Evolutionary conservation across 2,329 filamentous ascomycete species (phyloP).

Genomic region (Sporothrix sp.): DNA sequence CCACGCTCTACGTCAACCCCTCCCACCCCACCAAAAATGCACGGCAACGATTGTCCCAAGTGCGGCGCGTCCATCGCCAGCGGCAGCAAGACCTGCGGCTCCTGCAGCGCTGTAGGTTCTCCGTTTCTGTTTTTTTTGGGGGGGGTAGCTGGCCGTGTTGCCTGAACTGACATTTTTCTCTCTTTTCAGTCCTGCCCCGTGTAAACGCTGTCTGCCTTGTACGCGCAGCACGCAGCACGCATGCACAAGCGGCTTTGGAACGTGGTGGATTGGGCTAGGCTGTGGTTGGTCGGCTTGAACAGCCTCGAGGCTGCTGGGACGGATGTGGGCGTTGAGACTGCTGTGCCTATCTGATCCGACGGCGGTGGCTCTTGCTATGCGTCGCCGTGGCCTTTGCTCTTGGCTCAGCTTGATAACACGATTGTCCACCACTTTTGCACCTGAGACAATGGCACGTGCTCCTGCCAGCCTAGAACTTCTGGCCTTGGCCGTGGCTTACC

Average conservation of each 20-base stretch:
- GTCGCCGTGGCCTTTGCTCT: too few species aligned
- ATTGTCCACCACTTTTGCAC: too few species aligned
- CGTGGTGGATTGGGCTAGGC: too few species aligned
- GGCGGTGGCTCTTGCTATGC: too few species aligned
- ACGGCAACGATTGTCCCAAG: constrained; percentile 43
- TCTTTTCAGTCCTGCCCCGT: constrained; percentile 12
- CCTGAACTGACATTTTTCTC: background rate
- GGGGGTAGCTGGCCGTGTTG: background rate
- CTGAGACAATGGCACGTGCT: too few species aligned
- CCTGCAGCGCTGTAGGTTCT: constrained; percentile 46
- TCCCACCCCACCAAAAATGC: constrained; percentile 26
- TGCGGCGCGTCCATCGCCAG: constrained; percentile 40
- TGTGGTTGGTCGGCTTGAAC: too few species aligned
- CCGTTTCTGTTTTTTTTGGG: background rate
- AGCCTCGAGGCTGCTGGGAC: too few species aligned
- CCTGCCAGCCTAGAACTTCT: too few species aligned
- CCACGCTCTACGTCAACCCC: background rate
- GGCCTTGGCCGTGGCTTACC: too few species aligned
- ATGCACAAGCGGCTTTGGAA: background rate
- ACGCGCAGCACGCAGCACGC: background rate
- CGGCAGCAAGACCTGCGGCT: constrained; percentile 42
- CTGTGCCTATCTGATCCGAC: too few species aligned
- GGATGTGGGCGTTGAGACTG: too few species aligned
- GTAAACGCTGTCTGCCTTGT: background rate
- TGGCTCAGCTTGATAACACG: too few species aligned